These are phyloP conservation scores for Chrysopogon serrulatus DNA, from an alignment of 176 grass and related monocot genomes.

Conservation along the genomic window DNA sequence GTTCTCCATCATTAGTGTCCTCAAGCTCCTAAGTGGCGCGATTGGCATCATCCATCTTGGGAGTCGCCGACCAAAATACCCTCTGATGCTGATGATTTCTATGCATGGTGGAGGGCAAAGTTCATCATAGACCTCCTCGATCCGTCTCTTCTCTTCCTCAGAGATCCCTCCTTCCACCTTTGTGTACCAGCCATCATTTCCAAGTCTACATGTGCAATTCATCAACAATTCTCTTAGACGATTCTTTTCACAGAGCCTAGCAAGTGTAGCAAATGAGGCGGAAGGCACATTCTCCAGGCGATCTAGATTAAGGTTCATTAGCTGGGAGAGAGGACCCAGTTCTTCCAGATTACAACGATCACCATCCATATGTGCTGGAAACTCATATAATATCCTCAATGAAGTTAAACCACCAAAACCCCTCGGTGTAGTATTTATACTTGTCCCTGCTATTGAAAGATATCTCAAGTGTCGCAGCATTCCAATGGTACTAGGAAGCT, in stretches of 20 bases:
- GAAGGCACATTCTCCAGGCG: neutral
- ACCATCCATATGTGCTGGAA: neutral
- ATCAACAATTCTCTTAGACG: neutral
- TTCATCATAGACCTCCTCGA: neutral
- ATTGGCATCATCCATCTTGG: neutral
- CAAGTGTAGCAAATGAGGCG: neutral
- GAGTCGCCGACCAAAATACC: neutral
- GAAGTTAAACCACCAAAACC: neutral
- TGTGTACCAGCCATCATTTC: neutral
- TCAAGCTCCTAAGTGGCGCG: neutral
- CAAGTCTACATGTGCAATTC: neutral
- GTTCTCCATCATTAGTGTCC: neutral
- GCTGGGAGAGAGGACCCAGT: neutral
- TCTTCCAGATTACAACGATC: neutral
- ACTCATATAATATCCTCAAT: neutral
- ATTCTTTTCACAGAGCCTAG: neutral
- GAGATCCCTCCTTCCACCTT: neutral
- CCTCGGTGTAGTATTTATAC: neutral
- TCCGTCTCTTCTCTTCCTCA: neutral
- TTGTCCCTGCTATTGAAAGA: too few relatives aligned
- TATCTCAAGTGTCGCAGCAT: neutral
- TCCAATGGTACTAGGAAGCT: neutral
- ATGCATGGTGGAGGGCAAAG: neutral
- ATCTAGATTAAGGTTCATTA: neutral
- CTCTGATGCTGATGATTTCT: neutral